These are phyloP conservation scores for Xylaria sp. DNA, from an alignment of 2,329 filamentous ascomycete species.

Conservation along the genomic window DNA sequence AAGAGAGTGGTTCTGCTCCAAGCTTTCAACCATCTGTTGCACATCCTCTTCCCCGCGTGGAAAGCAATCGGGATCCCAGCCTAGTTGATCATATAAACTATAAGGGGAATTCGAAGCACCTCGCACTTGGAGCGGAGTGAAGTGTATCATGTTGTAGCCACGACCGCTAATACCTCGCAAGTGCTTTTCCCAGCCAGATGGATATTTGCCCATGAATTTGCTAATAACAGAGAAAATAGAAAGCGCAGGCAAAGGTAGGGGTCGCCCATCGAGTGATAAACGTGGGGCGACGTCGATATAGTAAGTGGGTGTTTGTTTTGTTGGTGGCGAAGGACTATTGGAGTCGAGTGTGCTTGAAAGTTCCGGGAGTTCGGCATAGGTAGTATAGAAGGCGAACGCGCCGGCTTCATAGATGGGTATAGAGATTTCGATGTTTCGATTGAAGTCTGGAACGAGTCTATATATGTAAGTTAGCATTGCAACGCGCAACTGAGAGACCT, in stretches of 20 bases:
- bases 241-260: slow-evolving; percentile 84
- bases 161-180: slow-evolving; percentile 86
- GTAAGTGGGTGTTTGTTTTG: slow-evolving; percentile 78
- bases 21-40: slow-evolving; percentile 76
- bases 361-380: slow-evolving; percentile 86
- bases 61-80: slow-evolving; percentile 84
- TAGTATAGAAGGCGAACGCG: slow-evolving; percentile 93
- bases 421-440: slow-evolving; percentile 88
- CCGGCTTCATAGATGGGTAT: slow-evolving; percentile 84
- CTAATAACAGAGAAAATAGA: slow-evolving; percentile 94
- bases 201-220: slow-evolving; percentile 97
- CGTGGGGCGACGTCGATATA: slow-evolving; percentile 94
- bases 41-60: slow-evolving; percentile 87
- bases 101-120: slow-evolving; percentile 96
- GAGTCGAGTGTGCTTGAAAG: slow-evolving; percentile 68
- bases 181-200: slow-evolving; percentile 89
- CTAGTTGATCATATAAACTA: slow-evolving; percentile 91
- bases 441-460: slow-evolving; percentile 92
- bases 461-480: slow-evolving; percentile 22
- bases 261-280: slow-evolving; percentile 76
- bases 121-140: slow-evolving; percentile 90
- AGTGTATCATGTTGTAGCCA: slow-evolving; percentile 99
- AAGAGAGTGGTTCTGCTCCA: slow-evolving; percentile 86
- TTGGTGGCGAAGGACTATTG: slow-evolving; percentile 58
- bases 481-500: background rate